Evolutionary conservation across 2,329 filamentous ascomycete genomes (phyloP).

Genomic region (Dothideomycetes sp.): DNA sequence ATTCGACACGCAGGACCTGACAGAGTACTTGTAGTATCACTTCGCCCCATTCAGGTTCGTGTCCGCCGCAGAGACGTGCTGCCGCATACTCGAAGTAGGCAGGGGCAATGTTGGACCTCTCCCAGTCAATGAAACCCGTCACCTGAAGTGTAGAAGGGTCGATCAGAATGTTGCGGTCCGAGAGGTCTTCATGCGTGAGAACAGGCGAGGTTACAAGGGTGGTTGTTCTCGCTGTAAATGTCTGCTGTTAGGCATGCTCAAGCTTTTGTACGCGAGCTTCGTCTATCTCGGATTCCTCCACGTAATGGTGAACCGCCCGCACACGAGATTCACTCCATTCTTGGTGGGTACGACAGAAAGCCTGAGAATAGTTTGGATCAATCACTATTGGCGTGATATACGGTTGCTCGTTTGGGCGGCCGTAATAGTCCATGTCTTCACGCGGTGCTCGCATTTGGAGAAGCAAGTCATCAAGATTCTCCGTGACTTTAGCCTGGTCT

Average conservation of each 20-base stretch:
- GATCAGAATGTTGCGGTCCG: neutral
- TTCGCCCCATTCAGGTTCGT: neutral
- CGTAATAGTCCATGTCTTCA: no score
- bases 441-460: no score
- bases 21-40: neutral
- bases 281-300: neutral
- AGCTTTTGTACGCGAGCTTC: neutral
- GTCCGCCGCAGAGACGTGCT: neutral
- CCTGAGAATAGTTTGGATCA: no score
- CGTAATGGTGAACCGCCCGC: neutral
- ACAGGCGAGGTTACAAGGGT: no score
- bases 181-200: no score
- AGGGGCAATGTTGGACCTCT: neutral
- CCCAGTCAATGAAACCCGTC: neutral
- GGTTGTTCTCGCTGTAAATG: neutral
- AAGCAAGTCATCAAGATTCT: no score
- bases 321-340: no score
- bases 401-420: no score
- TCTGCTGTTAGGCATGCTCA: neutral
- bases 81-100: neutral
- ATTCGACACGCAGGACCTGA: neutral
- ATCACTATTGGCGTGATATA: no score
- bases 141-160: neutral
- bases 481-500: no score
- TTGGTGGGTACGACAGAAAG: no score